Evolutionary conservation across 176 grass and related monocot species (phyloP).

Genomic region (Eragrostis curvula): DNA sequence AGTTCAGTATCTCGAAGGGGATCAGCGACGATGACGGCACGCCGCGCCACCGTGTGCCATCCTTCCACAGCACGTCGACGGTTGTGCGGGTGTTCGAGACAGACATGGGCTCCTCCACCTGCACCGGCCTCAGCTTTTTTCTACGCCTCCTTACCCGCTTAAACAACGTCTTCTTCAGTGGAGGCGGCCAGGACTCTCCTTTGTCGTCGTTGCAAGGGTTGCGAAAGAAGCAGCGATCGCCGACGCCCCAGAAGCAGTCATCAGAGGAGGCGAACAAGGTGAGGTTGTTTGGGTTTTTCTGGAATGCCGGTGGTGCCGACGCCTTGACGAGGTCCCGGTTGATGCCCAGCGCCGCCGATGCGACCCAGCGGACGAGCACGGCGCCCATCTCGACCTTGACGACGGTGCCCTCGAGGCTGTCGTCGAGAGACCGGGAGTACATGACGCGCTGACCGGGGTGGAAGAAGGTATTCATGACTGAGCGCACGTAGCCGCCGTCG

Average conservation of each 20-base stretch:
- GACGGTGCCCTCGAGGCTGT: conserved; percentile 2
- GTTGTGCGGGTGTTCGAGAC: conserved; percentile 4
- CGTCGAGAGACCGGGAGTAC: not conserved
- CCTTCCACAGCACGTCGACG: conserved; percentile 28
- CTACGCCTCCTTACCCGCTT: too few species aligned
- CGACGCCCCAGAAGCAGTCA: not conserved
- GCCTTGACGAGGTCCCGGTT: not conserved
- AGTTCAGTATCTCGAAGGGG: accelerated
- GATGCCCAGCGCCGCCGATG: not conserved
- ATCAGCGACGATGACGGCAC: not conserved
- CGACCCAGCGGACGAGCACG: conserved; percentile 30
- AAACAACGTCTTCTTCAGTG: too few species aligned
- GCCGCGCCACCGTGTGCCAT: not conserved
- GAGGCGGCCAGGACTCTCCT: too few species aligned
- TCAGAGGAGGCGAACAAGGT: not conserved
- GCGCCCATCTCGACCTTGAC: not conserved
- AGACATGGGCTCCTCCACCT: not conserved
- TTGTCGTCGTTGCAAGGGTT: too few species aligned
- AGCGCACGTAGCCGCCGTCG: too few species aligned
- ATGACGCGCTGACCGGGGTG: not conserved
- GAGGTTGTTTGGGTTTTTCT: not conserved
- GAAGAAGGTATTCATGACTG: not conserved
- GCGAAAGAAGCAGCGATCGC: not conserved
- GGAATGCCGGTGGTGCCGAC: not conserved
- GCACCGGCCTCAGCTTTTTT: too few species aligned